Evolutionary conservation across 331 rosid genomes (phyloP).

Genomic region (Arachis monticola): DNA sequence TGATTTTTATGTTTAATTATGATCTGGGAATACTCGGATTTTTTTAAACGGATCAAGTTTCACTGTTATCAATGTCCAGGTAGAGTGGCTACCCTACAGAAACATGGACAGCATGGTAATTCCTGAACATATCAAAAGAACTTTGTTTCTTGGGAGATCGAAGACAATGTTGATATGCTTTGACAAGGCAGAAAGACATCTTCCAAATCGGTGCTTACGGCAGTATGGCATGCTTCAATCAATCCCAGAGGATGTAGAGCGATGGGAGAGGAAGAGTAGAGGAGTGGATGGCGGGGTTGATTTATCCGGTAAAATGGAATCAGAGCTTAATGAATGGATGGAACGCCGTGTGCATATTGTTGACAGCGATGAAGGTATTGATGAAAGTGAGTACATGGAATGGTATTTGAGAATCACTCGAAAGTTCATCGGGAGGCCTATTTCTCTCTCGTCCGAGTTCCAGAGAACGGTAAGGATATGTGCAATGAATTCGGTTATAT

Average conservation of each 20-base stretch:
- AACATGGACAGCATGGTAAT: conserved; percentile 81
- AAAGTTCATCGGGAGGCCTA: conserved; percentile 94
- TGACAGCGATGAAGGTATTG: conserved; percentile 68
- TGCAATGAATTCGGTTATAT: conserved; percentile 34
- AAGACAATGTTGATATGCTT: conserved; percentile 96
- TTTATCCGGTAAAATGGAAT: conserved; percentile 93
- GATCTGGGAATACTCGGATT: conserved; percentile 16
- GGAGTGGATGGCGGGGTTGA: conserved; percentile 99
- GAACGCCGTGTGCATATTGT: conserved; percentile 73
- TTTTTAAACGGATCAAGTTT: conserved; percentile 37
- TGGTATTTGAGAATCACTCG: conserved; percentile 93
- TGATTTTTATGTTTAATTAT: conserved; percentile 20
- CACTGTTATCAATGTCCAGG: conserved; percentile 56
- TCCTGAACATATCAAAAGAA: conserved; percentile 82
- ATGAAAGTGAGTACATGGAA: conserved; percentile 87
- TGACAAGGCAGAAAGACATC: conserved; percentile 99
- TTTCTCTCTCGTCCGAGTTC: conserved; percentile 95
- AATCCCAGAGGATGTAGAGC: conserved; percentile 87
- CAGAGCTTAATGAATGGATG: conserved; percentile 86
- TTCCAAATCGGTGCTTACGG: conserved; percentile 89
- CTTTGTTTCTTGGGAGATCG: conserved; percentile 79
- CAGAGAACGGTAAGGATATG: conserved; percentile 89
- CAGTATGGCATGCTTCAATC: conserved; percentile 90
- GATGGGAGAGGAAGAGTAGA: conserved; percentile 98
- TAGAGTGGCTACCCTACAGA: conserved; percentile 96